Conservation (phyloP, 163 green algal species). For the Chloromonas sp. region DNA sequence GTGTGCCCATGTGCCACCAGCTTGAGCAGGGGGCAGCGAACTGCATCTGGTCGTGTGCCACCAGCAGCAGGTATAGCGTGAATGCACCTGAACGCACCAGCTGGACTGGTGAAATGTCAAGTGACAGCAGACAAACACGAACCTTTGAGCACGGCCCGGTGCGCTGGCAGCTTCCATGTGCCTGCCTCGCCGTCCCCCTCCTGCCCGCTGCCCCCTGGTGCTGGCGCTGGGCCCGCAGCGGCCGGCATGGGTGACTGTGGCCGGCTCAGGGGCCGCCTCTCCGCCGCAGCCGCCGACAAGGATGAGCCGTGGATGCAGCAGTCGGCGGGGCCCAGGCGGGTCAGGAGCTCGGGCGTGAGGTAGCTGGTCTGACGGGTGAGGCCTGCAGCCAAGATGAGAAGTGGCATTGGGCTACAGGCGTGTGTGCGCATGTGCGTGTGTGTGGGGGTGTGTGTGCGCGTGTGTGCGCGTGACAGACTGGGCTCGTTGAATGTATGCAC, state of each 20-base stretch:
- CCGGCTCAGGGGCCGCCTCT: too few relatives aligned
- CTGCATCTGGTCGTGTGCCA: too few relatives aligned
- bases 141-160: neutral
- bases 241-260: too few relatives aligned
- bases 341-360: neutral
- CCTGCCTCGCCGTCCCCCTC: neutral
- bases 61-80: too few relatives aligned
- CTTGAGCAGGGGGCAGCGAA: too few relatives aligned
- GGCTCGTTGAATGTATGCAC: neutral
- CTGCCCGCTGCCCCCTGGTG: too few relatives aligned
- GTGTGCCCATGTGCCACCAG: too few relatives aligned
- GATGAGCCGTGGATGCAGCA: neutral
- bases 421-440: neutral
- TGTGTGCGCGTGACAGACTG: neutral
- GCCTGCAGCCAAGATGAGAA: neutral
- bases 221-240: too few relatives aligned
- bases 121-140: neutral
- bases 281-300: too few relatives aligned
- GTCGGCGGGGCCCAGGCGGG: neutral
- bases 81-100: too few relatives aligned
- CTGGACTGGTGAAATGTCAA: too few relatives aligned
- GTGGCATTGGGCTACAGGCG: too few relatives aligned
- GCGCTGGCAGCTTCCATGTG: neutral
- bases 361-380: neutral
- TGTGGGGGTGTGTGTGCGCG: neutral